Conservation (phyloP, 495 filamentous ascomycete species). For the Penicillium lividum region DNA sequence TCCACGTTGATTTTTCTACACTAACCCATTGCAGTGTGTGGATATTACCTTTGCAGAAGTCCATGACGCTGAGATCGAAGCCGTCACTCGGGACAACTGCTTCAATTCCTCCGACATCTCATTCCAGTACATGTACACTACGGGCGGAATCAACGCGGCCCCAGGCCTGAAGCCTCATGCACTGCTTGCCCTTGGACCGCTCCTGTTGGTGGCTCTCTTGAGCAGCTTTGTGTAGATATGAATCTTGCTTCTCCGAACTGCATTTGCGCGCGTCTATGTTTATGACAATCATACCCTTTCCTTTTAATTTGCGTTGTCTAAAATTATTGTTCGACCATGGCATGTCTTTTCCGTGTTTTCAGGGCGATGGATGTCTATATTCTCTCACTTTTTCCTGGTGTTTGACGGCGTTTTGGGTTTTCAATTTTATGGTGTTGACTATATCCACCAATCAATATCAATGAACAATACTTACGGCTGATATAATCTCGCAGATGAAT, state of each 20-base stretch:
- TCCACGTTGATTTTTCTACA: background rate
- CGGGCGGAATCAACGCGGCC: constrained; percentile 47
- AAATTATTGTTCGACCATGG: constrained; percentile 17
- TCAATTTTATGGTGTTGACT: constrained; percentile 1
- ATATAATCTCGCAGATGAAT: background rate
- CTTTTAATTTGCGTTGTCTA: constrained; percentile 12
- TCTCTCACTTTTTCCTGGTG: background rate
- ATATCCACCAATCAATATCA: background rate
- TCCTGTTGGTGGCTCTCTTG: constrained; percentile 25
- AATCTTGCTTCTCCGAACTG: constrained; percentile 5
- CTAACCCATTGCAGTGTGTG: constrained; percentile 67
- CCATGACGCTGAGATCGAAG: constrained; percentile 56
- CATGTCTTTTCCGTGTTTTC: background rate
- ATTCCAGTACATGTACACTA: constrained; percentile 76
- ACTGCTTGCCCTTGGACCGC: constrained; percentile 23
- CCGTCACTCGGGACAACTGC: constrained; percentile 79
- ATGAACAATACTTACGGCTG: background rate
- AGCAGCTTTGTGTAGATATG: constrained; percentile 31
- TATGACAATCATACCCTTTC: constrained; percentile 25
- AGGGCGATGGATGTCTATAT: background rate
- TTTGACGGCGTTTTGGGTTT: background rate
- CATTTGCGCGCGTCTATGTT: constrained; percentile 20
- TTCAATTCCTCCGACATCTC: constrained; percentile 75
- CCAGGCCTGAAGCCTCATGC: constrained; percentile 30
- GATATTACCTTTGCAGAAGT: constrained; percentile 83